Conservation (phyloP, 2,329 filamentous ascomycete genomes). For the Colletotrichum gigasporum region DNA sequence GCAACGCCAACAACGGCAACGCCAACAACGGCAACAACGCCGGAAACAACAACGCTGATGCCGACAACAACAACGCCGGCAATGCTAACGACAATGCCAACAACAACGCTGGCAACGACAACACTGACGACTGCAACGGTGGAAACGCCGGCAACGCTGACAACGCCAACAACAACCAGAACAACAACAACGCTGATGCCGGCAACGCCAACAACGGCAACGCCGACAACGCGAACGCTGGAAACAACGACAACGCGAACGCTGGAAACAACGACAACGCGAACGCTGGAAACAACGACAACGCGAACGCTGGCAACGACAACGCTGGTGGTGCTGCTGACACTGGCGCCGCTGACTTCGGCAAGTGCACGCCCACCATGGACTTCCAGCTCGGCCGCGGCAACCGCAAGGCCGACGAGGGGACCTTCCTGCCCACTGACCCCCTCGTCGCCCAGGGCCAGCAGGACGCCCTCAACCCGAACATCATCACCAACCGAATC, state of each 20-base stretch:
- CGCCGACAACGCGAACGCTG: slow-evolving; percentile 23
- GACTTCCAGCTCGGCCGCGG: slow-evolving; percentile 65
- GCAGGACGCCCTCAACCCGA: slow-evolving; percentile 68
- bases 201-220: slow-evolving; percentile 13
- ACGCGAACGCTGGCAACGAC: slow-evolving; percentile 39
- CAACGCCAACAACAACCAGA: slow-evolving; percentile 38
- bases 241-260: slow-evolving; percentile 19
- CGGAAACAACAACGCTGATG: slow-evolving; percentile 19
- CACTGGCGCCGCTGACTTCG: slow-evolving; percentile 54
- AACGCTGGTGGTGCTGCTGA: slow-evolving; percentile 34
- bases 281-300: slow-evolving; percentile 31
- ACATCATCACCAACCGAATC: slow-evolving; percentile 71
- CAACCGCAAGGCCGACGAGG: slow-evolving; percentile 59
- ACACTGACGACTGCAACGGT: slow-evolving; percentile 24
- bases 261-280: background rate
- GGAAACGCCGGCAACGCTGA: slow-evolving; percentile 29
- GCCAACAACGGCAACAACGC: slow-evolving; percentile 40
- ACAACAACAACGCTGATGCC: slow-evolving; percentile 20
- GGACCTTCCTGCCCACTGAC: slow-evolving; percentile 68
- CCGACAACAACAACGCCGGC: slow-evolving; percentile 6
- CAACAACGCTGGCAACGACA: background rate
- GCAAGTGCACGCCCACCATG: slow-evolving; percentile 59
- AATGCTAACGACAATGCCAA: slow-evolving; percentile 21
- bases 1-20: slow-evolving; percentile 32
- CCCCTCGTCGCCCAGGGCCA: slow-evolving; percentile 63